Percentiles rank a stretch among this genome's conserved stretches.
Evolutionary conservation across 208 protist genomes (phyloP).

Genomic region (Porcisia deanei): DNA sequence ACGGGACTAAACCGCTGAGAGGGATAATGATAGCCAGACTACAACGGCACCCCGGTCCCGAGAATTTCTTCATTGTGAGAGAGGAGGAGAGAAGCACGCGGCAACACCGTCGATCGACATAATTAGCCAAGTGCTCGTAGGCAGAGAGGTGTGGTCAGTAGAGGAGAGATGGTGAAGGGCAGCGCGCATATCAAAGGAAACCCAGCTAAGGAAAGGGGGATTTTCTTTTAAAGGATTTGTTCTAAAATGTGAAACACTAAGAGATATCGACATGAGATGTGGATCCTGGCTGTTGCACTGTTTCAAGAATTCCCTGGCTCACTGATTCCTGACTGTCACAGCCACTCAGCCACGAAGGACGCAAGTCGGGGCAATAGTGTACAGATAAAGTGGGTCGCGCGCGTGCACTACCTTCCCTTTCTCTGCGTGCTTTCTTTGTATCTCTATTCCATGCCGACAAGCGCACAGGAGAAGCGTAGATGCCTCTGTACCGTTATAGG

Average conservation of each 20-base stretch:
- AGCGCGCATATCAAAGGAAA: neutral
- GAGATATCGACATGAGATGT: neutral
- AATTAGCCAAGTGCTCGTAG: neutral
- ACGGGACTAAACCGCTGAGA: too few relatives aligned
- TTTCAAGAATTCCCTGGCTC: too few relatives aligned
- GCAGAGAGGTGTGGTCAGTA: neutral
- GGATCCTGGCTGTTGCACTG: neutral
- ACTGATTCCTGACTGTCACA: too few relatives aligned
- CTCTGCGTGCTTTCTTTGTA: too few relatives aligned
- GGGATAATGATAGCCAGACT: too few relatives aligned
- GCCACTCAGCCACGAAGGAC: too few relatives aligned
- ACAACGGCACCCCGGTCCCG: too few relatives aligned
- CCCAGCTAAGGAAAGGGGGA: neutral
- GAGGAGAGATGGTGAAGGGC: too few relatives aligned
- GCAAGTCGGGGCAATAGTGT: too few relatives aligned
- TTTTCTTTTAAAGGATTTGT: neutral
- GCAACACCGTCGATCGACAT: neutral
- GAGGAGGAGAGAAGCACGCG: neutral
- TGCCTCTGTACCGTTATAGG: neutral
- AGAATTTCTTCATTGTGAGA: neutral
- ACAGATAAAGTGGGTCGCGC: too few relatives aligned
- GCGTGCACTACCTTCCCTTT: too few relatives aligned
- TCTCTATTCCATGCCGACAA: neutral
- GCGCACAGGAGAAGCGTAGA: neutral
- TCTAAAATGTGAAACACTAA: neutral